These are phyloP conservation scores for Arxiozyma heterogenica DNA, from an alignment of 1,139 yeast genomes.

Conservation along the genomic window DNA sequence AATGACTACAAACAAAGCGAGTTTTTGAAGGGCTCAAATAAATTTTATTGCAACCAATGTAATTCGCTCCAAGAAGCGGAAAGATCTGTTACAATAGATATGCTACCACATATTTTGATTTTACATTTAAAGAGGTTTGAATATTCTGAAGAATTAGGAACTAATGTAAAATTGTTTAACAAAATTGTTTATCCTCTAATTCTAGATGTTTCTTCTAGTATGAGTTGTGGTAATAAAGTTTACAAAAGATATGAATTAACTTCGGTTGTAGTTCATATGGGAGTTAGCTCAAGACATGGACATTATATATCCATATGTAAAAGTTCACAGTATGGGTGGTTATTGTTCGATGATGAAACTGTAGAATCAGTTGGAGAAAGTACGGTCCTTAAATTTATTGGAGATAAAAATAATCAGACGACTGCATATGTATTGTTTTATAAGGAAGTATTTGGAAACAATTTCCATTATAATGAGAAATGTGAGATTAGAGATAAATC, in stretches of 20 bases:
- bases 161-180: slow-evolving; percentile 80
- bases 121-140: slow-evolving; percentile 86
- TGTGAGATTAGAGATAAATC: neutral
- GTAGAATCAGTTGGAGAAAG: slow-evolving; percentile 81
- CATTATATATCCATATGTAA: slow-evolving; percentile 86
- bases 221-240: slow-evolving; percentile 47
- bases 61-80: slow-evolving; percentile 91
- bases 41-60: slow-evolving; percentile 87
- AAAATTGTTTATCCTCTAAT: slow-evolving; percentile 72
- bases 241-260: slow-evolving; percentile 65
- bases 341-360: slow-evolving; percentile 88
- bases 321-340: slow-evolving; percentile 75
- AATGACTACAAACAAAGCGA: slow-evolving; percentile 79
- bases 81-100: slow-evolving; percentile 74
- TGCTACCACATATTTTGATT: slow-evolving; percentile 69
- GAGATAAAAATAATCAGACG: slow-evolving; percentile 81
- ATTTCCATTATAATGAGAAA: neutral
- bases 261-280: slow-evolving; percentile 86
- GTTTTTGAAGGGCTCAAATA: slow-evolving; percentile 75
- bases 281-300: slow-evolving; percentile 97
- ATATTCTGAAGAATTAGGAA: slow-evolving; percentile 72
- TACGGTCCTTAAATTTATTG: slow-evolving; percentile 79
- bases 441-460: slow-evolving; percentile 30
- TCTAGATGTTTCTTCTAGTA: slow-evolving; percentile 66
- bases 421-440: slow-evolving; percentile 88